Evolutionary conservation across 306 rosid species (phyloP), one percentile per base, ranked within the genome.

Genomic region (Senna tora): DNA sequence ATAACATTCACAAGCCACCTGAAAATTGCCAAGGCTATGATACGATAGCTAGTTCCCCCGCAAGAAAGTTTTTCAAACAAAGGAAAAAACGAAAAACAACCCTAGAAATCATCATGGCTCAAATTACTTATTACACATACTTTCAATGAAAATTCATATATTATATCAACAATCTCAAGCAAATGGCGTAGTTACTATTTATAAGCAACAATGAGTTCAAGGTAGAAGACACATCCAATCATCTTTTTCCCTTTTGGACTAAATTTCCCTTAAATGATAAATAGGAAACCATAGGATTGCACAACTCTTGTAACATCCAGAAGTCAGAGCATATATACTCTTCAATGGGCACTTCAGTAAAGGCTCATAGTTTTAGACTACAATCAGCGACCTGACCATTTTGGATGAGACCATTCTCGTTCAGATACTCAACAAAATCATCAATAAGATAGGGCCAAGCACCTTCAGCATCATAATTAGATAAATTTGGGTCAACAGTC

Each of bases 381-480:
- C 80, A 75, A 73, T 83, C 95, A 28, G 30, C 62, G 65, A 67
- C 42, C 73, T 82, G 78, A 55, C 57, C 77, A 39, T 54, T 83
- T 73, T 85, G 86, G 78, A 79, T 78, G 65, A 91, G 46, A 34
- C 91, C 93, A 71, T 95, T 89, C 77, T 91, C 99, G 4, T 69
- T 81, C 83, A 95, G 84, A 84, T 89, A 91, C 66, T 95, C 99
- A 0, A 91, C 97, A 83, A 95, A 95, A 74, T 95, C 96, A 56
- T 95, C 99, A 28, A 95, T 91, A 21, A 95, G 97, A 74, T 95
- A 95, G 0, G 99, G 99, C 97, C 99, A 91, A 13, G 99, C 99
- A 59, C 99, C 99, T 85, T 91, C 93, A 2, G 96, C 90, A 62
- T 95, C 99, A 39, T 95, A 95, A 80, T 91, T 85, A 21, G 96